Evolutionary conservation across 768 basidiomycete genomes (phyloP).

Genomic region (Phallus indusiatus): DNA sequence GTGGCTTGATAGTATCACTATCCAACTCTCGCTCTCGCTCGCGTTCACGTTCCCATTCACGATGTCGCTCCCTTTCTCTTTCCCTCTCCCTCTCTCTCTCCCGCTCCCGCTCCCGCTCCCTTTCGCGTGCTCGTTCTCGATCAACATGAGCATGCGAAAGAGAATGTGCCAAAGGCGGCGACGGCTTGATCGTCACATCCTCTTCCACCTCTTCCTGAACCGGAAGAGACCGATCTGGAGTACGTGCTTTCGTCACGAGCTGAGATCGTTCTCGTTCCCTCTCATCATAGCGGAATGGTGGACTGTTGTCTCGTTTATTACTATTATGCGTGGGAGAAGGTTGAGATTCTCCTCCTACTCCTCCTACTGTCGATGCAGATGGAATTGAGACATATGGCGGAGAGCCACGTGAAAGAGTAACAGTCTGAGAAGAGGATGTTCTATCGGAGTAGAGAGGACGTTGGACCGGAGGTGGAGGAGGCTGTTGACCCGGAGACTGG

Average conservation of each 20-base stretch:
- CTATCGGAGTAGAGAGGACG: neutral
- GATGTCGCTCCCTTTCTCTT: neutral
- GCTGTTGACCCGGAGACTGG: neutral
- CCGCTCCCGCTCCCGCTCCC: conserved; percentile 12
- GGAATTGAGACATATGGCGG: neutral
- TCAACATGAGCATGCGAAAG: neutral
- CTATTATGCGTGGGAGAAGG: conserved; percentile 16
- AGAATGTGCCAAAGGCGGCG: conserved; percentile 17
- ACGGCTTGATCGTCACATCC: conserved; percentile 30
- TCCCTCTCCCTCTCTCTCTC: conserved; percentile 18
- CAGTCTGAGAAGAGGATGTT: neutral
- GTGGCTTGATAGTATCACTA: neutral
- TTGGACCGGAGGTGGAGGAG: neutral
- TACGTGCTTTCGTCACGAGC: conserved; percentile 37
- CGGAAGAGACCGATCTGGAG: conserved; percentile 65
- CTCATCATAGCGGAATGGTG: conserved; percentile 7
- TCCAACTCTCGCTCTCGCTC: conserved; percentile 15
- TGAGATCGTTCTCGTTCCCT: conserved; percentile 39
- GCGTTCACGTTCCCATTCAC: conserved; percentile 9
- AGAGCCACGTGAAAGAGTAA: neutral
- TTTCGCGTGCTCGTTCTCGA: conserved; percentile 8
- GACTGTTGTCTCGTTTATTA: conserved; percentile 13
- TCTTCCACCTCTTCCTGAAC: conserved; percentile 68
- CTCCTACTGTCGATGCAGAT: conserved; percentile 14
- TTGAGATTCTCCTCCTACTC: conserved; percentile 21